phyloP scores from a whole-genome alignment of 495 filamentous ascomycete genomes.

The Daldinia decipiens region DNA sequence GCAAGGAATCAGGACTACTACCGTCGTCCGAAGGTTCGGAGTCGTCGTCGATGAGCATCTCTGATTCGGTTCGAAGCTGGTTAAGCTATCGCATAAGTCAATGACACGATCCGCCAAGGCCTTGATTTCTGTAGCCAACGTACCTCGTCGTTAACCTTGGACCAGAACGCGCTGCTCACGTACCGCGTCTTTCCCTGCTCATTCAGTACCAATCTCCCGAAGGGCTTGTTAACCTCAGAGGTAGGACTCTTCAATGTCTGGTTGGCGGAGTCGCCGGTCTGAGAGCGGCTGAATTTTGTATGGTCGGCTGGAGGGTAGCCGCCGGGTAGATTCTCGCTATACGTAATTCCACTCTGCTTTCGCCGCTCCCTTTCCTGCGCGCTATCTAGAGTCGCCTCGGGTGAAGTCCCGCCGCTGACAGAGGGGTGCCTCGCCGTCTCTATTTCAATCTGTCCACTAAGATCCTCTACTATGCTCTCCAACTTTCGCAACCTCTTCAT shows the following conservation, averaged over 20 bases:
- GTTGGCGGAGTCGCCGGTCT: slow-evolving; percentile 37
- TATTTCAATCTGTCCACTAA: slow-evolving; percentile 67
- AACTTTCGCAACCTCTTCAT: slow-evolving; percentile 79
- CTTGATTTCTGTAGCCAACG: slow-evolving; percentile 11
- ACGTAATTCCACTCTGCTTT: slow-evolving; percentile 39
- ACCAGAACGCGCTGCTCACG: slow-evolving; percentile 90
- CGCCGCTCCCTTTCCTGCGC: slow-evolving; percentile 43
- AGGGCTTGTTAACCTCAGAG: slow-evolving; percentile 68
- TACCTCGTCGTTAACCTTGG: slow-evolving; percentile 87
- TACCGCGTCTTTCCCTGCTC: slow-evolving; percentile 83
- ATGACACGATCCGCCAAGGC: slow-evolving; percentile 6
- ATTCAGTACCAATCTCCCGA: slow-evolving; percentile 85
- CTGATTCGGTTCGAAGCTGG: slow-evolving; percentile 75
- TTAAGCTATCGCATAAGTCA: slow-evolving; percentile 64
- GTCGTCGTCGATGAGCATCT: slow-evolving; percentile 73
- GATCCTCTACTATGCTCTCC: slow-evolving; percentile 79
- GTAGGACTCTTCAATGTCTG: slow-evolving; percentile 41
- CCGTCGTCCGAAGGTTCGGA: slow-evolving; percentile 66
- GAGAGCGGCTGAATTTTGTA: slow-evolving; percentile 34
- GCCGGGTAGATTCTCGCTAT: slow-evolving; percentile 41
- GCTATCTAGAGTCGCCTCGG: slow-evolving; percentile 47
- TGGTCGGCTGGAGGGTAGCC: slow-evolving; percentile 34
- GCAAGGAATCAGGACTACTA: slow-evolving; percentile 58
- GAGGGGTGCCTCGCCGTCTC: slow-evolving; percentile 54
- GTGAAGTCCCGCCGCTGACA: slow-evolving; percentile 52